These are phyloP conservation scores for Triticum dicoccoides DNA, from an alignment of 176 grass and related monocot genomes.

Conservation along the genomic window DNA sequence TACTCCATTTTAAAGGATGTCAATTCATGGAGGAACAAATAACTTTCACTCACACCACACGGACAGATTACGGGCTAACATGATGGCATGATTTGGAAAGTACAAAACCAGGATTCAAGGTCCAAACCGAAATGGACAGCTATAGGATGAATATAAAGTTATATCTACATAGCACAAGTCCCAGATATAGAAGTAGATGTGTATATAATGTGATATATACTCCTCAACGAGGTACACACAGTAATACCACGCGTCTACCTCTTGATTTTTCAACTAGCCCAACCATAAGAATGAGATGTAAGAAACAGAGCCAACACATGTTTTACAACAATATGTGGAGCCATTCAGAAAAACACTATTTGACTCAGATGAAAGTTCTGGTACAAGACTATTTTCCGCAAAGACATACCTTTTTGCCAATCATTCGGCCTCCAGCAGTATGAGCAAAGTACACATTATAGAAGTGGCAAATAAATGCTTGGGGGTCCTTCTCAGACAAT, in stretches of 20 bases:
- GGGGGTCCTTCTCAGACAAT: constrained; percentile 74
- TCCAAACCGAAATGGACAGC: background rate
- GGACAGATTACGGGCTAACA: background rate
- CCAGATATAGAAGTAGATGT: background rate
- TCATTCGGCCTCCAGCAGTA: constrained; percentile 90
- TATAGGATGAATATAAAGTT: background rate
- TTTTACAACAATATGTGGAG: background rate
- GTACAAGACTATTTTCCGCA: background rate
- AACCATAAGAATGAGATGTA: background rate
- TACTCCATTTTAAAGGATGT: background rate
- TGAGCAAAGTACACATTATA: constrained; percentile 98
- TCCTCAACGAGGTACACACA: background rate
- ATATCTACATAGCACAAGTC: background rate
- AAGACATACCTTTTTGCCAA: constrained; percentile 75
- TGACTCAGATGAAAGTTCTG: background rate
- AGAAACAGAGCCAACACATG: background rate
- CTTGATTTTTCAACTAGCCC: background rate
- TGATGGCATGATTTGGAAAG: background rate
- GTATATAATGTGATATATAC: background rate
- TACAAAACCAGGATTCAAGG: background rate
- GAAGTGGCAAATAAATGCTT: constrained; percentile 97
- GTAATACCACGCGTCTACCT: background rate
- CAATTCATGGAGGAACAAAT: background rate
- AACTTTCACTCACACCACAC: background rate
- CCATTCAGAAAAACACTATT: background rate